phyloP scores from a whole-genome alignment of 2,329 filamentous ascomycete genomes.

The Davidsoniella australis region DNA sequence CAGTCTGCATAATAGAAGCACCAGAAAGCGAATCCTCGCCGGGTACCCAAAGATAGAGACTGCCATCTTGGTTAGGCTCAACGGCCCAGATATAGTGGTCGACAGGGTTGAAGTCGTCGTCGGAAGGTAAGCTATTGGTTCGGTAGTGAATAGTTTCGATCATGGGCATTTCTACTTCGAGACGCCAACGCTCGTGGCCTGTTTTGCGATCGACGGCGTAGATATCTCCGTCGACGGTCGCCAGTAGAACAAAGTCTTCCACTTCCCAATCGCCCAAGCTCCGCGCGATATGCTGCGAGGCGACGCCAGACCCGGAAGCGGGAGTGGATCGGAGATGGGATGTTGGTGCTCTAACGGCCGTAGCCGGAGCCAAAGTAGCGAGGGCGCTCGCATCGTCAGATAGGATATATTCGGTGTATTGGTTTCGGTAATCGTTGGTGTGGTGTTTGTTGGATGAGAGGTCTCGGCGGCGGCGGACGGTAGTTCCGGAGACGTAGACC shows the following conservation, averaged over 20 bases:
- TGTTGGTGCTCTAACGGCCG: constrained; percentile 87
- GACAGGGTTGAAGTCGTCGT: constrained; percentile 44
- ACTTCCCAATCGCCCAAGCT: constrained; percentile 98
- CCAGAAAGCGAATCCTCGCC: constrained; percentile 20
- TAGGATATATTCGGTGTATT: constrained; percentile 22
- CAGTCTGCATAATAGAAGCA: constrained; percentile 43
- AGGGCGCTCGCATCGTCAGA: constrained; percentile 77
- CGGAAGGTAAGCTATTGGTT: constrained; percentile 44
- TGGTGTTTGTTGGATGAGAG: constrained; percentile 17
- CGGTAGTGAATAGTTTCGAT: constrained; percentile 76
- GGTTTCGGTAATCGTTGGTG: constrained; percentile 19
- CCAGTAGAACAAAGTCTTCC: constrained; percentile 98
- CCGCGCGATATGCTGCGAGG: constrained; percentile 85
- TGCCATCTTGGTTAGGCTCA: constrained; percentile 75
- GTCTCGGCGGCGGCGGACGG: constrained; percentile 7
- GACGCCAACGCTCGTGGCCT: constrained; percentile 69
- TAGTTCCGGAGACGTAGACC: constrained; percentile 4
- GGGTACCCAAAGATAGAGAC: constrained; percentile 72
- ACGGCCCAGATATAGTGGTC: constrained; percentile 92
- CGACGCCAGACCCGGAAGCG: constrained; percentile 44
- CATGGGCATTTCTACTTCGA: constrained; percentile 72
- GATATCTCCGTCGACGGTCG: constrained; percentile 96
- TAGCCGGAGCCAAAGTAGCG: constrained; percentile 92
- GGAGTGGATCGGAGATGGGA: constrained; percentile 39
- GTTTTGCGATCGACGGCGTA: constrained; percentile 81